phyloP scores from a whole-genome alignment of 2,329 filamentous ascomycete genomes.

The Didymella segeticola region DNA sequence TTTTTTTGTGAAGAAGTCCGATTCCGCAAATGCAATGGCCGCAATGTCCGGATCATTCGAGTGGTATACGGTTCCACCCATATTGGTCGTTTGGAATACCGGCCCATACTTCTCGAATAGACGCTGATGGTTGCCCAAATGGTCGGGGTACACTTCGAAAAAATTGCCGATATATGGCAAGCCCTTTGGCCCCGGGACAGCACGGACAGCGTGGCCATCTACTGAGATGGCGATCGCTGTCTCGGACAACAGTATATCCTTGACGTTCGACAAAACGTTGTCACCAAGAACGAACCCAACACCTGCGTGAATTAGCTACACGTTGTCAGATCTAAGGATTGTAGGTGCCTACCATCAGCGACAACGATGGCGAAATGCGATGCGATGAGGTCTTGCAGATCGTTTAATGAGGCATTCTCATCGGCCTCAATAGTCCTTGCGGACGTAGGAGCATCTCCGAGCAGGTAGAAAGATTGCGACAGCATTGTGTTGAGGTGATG shows the following conservation, averaged over 20 bases:
- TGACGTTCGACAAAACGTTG: constrained; percentile 9
- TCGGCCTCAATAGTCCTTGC: constrained; percentile 32
- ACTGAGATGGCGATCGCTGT: constrained; percentile 51
- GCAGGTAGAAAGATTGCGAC: constrained; percentile 37
- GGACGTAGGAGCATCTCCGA: constrained; percentile 32
- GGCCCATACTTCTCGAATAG: constrained; percentile 50
- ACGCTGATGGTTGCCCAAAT: constrained; percentile 52
- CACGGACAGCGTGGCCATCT: constrained; percentile 57
- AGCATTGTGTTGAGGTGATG: constrained; percentile 17
- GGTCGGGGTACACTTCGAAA: constrained; percentile 51
- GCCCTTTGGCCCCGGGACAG: constrained; percentile 48
- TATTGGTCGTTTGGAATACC: constrained; percentile 47
- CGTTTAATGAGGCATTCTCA: constrained; percentile 29
- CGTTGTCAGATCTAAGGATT: neutral
- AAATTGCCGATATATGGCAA: constrained; percentile 48
- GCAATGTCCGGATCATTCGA: constrained; percentile 49
- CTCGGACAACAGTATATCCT: constrained; percentile 19
- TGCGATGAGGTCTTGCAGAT: constrained; percentile 33
- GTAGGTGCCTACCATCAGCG: constrained; percentile 26
- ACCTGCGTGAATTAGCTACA: constrained; percentile 8
- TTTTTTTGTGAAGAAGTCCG: constrained; percentile 53
- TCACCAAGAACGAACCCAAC: constrained; percentile 20
- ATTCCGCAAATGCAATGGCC: constrained; percentile 42
- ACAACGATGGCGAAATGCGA: constrained; percentile 40
- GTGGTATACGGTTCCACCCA: constrained; percentile 45